These are phyloP conservation scores for Hyaloscypha variabilis DNA, from an alignment of 495 filamentous ascomycete species.

Conservation along the genomic window DNA sequence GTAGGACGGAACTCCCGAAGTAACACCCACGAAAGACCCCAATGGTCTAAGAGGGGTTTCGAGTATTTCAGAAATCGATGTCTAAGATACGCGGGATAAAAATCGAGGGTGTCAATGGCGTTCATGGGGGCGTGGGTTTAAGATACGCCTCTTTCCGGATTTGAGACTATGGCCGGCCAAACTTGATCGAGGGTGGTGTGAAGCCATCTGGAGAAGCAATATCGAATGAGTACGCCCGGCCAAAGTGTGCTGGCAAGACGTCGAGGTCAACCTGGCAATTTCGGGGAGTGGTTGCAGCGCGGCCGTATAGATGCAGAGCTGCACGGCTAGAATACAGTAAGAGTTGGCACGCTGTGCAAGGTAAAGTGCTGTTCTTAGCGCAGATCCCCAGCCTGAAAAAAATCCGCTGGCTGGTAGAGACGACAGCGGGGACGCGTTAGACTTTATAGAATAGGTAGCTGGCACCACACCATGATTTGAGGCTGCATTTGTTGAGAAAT, in stretches of 20 bases:
- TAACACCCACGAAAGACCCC: neutral
- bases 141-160: neutral
- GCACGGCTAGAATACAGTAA: too few relatives aligned
- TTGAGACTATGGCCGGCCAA: neutral
- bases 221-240: neutral
- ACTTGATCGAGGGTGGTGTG: neutral
- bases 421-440: too few relatives aligned
- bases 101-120: neutral
- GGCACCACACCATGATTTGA: too few relatives aligned
- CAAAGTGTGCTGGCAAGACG: neutral
- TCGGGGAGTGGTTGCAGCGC: too few relatives aligned
- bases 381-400: too few relatives aligned
- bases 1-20: slow-evolving; percentile 1
- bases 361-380: too few relatives aligned
- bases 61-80: neutral
- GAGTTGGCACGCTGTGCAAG: too few relatives aligned
- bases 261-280: too few relatives aligned
- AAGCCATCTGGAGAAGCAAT: neutral
- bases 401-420: too few relatives aligned
- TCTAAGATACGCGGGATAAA: slow-evolving; percentile 1
- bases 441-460: too few relatives aligned
- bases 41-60: neutral
- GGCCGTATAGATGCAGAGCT: too few relatives aligned
- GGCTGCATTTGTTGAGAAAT: too few relatives aligned
- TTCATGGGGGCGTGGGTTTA: neutral